phyloP scores from a whole-genome alignment of 345 rosid genomes.

The Orychophragmus violaceus region DNA sequence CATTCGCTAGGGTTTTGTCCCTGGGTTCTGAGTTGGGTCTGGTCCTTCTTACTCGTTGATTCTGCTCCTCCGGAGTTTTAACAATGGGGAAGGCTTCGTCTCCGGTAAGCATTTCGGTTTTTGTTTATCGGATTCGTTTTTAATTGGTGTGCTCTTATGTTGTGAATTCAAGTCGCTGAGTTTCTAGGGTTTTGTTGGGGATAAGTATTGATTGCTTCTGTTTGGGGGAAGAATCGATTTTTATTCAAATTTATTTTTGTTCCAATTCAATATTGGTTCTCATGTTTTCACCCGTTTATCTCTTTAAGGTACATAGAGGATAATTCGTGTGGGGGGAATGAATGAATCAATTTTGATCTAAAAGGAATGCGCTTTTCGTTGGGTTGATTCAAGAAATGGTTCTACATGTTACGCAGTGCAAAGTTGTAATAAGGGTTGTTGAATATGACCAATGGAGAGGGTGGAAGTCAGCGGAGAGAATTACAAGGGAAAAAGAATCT shows the following conservation, averaged over 20 bases:
- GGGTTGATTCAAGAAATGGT: slow-evolving; percentile 32
- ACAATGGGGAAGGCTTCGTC: slow-evolving; percentile 21
- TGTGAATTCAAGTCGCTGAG: neutral
- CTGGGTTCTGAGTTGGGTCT: neutral
- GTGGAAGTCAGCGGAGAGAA: slow-evolving; percentile 47
- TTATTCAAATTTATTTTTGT: neutral
- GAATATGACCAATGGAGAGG: slow-evolving; percentile 96
- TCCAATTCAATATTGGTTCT: neutral
- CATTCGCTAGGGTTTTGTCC: slow-evolving; percentile 1
- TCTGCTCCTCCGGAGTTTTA: slow-evolving; percentile 2
- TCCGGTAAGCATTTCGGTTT: slow-evolving; percentile 19
- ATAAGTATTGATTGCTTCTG: neutral
- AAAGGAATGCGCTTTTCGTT: slow-evolving; percentile 25
- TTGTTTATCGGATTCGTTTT: slow-evolving; percentile 1
- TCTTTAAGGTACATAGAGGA: slow-evolving; percentile 5
- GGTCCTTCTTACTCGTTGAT: neutral
- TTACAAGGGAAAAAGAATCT: slow-evolving; percentile 25
- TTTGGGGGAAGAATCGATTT: neutral
- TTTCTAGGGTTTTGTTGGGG: slow-evolving; percentile 27
- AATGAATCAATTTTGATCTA: neutral
- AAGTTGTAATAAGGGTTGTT: slow-evolving; percentile 59
- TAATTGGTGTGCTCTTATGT: neutral
- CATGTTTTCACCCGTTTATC: neutral
- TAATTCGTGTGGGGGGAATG: neutral
- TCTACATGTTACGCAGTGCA: slow-evolving; percentile 25